Conservation (phyloP, 2,329 filamentous ascomycete species). For the Xylaria arbuscula region DNA sequence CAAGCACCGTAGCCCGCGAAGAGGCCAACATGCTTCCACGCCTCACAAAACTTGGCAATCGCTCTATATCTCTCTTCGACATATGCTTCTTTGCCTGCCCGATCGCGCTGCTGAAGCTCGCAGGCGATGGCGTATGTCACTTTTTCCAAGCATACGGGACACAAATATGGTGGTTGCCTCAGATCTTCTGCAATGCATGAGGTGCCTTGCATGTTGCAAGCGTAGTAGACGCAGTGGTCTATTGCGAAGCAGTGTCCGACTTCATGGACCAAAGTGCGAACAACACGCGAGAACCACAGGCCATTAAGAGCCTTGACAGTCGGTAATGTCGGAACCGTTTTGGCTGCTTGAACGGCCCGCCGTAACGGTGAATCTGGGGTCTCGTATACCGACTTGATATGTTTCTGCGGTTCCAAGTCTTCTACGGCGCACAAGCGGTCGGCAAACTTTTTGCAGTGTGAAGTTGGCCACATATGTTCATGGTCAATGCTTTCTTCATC, state of each 20-base stretch:
- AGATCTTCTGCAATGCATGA: slow-evolving; percentile 67
- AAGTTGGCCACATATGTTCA: slow-evolving; percentile 71
- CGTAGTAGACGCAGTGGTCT: slow-evolving; percentile 73
- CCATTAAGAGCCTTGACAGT: slow-evolving; percentile 49
- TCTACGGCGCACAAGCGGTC: slow-evolving; percentile 51
- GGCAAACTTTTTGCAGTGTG: slow-evolving; percentile 67
- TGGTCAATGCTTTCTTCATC: slow-evolving; percentile 55
- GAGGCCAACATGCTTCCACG: slow-evolving; percentile 55
- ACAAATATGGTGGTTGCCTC: slow-evolving; percentile 72
- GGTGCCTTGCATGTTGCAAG: slow-evolving; percentile 72
- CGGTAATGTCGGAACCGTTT: slow-evolving; percentile 36
- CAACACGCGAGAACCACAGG: slow-evolving; percentile 69
- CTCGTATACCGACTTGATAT: slow-evolving; percentile 33
- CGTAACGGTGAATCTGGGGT: slow-evolving; percentile 42
- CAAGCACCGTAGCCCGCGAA: slow-evolving; percentile 61
- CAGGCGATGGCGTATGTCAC: slow-evolving; percentile 52
- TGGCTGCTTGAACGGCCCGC: slow-evolving; percentile 51
- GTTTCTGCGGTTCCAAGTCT: slow-evolving; percentile 27
- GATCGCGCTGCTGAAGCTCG: slow-evolving; percentile 37
- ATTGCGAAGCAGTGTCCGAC: slow-evolving; percentile 75
- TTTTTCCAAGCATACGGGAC: slow-evolving; percentile 69
- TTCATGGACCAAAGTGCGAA: slow-evolving; percentile 71
- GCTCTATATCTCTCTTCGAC: slow-evolving; percentile 54
- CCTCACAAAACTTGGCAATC: slow-evolving; percentile 56
- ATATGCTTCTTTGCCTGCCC: slow-evolving; percentile 41